Base-by-base conservation (phyloP, 202 grass and related monocot species). In the Musa balbisiana region DNA sequence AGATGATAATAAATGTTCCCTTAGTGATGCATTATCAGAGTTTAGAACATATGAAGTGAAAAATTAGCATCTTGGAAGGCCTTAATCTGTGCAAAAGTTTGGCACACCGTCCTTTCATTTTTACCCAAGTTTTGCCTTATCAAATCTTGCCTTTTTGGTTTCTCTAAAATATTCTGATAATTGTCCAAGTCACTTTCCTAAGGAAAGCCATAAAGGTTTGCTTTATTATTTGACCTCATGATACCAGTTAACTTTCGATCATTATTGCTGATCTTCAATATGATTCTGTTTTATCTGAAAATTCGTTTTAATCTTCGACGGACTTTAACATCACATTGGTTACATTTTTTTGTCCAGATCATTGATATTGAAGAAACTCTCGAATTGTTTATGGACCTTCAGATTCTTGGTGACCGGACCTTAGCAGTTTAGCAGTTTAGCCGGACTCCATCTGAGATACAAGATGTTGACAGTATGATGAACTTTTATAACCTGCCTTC, bases 351-450 rank as follows among this genome's bases (percentile, higher is more conserved):
- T 69, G 43, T 73, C 76, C 25, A 98, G 95, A 89, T 92, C 63
- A 82, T 92, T 79, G 91, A 93, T 73, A 76, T 92, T 59, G 87
- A 92, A 59, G 87, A 94, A 72, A 94, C 91, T 25, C 60, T 98
- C 43, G 95, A 98, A 58, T 84, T 98, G 64, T 98, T 92, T 69
- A 80, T 98, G 83, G 91, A 92, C 27, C 95, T 98, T 86, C 95
- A 98, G 86, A 78, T 92, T 73, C 84, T 94, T 51, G 95, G 86
- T 56, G 91, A 94, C 75, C 94, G 56, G 83, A 59, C 90, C n/a
- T n/a, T n/a, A n/a, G n/a, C n/a, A n/a, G n/a, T n/a, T n/a, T n/a
- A n/a, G n/a, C n/a, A n/a, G n/a, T n/a, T n/a, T n/a, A n/a, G n/a
- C n/a, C n/a, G n/a, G n/a, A n/a, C n/a, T n/a, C n/a, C n/a, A n/a